Evolutionary conservation across 164 flowering plant species (phyloP).

Genomic region (Warburgia ugandensis): DNA sequence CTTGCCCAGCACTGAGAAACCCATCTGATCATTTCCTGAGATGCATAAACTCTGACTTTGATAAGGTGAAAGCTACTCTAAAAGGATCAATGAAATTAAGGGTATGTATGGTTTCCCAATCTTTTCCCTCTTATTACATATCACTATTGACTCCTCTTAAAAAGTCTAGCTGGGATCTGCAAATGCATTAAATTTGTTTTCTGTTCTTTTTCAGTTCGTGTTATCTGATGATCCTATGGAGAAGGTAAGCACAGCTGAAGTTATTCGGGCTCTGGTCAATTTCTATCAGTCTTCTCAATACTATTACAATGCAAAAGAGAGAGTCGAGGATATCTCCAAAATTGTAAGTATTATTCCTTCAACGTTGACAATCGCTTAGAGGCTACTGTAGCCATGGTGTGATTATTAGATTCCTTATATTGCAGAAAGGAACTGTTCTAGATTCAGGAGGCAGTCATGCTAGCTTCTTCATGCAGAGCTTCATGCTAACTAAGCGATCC

Average conservation of each 20-base stretch:
- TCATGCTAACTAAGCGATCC: slow-evolving; percentile 76
- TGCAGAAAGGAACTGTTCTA: slow-evolving; percentile 87
- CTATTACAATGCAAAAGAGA: slow-evolving; percentile 41
- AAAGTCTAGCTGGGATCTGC: no score
- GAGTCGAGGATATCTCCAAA: slow-evolving; percentile 73
- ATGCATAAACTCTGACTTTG: slow-evolving; percentile 89
- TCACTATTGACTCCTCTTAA: no score
- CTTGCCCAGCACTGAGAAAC: slow-evolving; percentile 91
- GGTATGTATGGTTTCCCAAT: slow-evolving; percentile 32
- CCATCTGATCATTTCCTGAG: slow-evolving; percentile 96
- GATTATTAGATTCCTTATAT: neutral
- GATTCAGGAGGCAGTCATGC: slow-evolving; percentile 94
- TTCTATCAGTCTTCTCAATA: slow-evolving; percentile 56
- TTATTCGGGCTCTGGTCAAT: slow-evolving; percentile 49
- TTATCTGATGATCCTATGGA: slow-evolving; percentile 77
- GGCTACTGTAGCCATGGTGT: neutral
- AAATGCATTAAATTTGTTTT: no score
- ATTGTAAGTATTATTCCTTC: slow-evolving; percentile 54
- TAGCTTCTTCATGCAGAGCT: slow-evolving; percentile 81
- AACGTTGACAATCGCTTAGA: no score
- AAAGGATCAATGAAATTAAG: slow-evolving; percentile 88
- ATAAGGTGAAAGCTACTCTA: slow-evolving; percentile 86
- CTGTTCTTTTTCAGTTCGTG: slow-evolving; percentile 85
- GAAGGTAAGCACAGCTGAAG: slow-evolving; percentile 76
- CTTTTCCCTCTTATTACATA: neutral